Evolutionary conservation across 2,329 filamentous ascomycete species (phyloP), one percentile per base, ranked within the genome.

Genomic region (Fusarium xylarioides): DNA sequence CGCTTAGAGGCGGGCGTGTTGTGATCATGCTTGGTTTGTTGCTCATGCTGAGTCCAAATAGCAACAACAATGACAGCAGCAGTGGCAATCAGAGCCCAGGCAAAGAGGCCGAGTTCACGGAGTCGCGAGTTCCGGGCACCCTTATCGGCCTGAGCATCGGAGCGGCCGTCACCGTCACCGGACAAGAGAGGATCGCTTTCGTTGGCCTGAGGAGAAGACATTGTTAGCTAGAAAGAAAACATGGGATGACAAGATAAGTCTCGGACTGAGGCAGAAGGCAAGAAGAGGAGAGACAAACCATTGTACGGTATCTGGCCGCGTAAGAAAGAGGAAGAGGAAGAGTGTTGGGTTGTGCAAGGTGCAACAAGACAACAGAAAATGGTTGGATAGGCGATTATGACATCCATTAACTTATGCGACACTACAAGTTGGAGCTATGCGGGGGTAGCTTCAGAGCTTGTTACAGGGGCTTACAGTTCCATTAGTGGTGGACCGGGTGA

Each of bases 71-170:
- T 90, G 57, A 97, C 91, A 50, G 89, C 89, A 11, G 91, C 89
- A 0, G 95, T 97, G 23, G 95, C 94, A 30, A 95, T 76, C 21
- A 96, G 82, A 10, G 95, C 94, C 95, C 95, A 97, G 54, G 88
- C 83, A 79, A 97, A 95, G 71, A 97, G 84, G 30, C 91, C 88
- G 58, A 93, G 82, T 80, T 98, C 94, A 70, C 92, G 90, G 63
- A 88, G 81, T 81, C 89, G 88, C 66, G 79, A 79, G 46, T 81
- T 76, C 52, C 83, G 79, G 15, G 65, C 60, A 40, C 69, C 42
- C 40, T 74, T 77, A 38, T 76, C 70, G 55, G 71, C 60, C 26
- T 63, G 68, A 63, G 55, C 69, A 69, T 81, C 77, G 70, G 80
- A 76, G 68, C 78, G 78, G 77, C 77, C 79, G 30, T 79, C 74